phyloP scores from a whole-genome alignment of 2,329 filamentous ascomycete species.

The Pseudocercospora fijiensis region DNA sequence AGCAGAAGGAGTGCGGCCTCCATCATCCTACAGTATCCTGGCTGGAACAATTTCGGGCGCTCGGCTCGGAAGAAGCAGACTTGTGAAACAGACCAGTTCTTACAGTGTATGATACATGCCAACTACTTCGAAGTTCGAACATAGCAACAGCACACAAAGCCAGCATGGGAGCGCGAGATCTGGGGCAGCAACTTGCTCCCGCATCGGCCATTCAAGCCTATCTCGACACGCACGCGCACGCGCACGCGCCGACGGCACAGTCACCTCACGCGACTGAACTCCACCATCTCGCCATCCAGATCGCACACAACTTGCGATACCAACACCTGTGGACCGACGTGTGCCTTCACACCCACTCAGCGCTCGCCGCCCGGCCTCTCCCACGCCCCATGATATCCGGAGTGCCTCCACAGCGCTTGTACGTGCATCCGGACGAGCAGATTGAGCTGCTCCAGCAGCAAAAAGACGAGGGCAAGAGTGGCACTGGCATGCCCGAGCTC shows the following conservation, averaged over 20 bases:
- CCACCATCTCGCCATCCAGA: constrained; percentile 57
- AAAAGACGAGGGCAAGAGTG: constrained; percentile 38
- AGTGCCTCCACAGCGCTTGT: constrained; percentile 69
- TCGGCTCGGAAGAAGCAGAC: too few species aligned
- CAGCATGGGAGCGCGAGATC: constrained; percentile 12
- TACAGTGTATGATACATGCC: too few species aligned
- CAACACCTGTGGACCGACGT: constrained; percentile 74
- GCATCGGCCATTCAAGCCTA: constrained; percentile 24
- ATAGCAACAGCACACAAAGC: not conserved
- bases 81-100: too few species aligned
- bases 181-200: constrained; percentile 10
- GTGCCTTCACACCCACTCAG: constrained; percentile 31
- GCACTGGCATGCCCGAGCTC: constrained; percentile 33
- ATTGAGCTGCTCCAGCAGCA: constrained; percentile 65
- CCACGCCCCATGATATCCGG: constrained; percentile 68
- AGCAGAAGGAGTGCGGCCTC: not conserved
- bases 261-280: constrained; percentile 24
- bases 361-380: constrained; percentile 40
- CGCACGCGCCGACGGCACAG: constrained; percentile 12
- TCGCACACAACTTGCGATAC: constrained; percentile 69
- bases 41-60: not conserved
- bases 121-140: not conserved
- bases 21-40: not conserved
- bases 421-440: constrained; percentile 81
- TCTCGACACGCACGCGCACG: constrained; percentile 14